Conservation (phyloP, 2,329 filamentous ascomycete genomes). For the Penicillium polonicum region DNA sequence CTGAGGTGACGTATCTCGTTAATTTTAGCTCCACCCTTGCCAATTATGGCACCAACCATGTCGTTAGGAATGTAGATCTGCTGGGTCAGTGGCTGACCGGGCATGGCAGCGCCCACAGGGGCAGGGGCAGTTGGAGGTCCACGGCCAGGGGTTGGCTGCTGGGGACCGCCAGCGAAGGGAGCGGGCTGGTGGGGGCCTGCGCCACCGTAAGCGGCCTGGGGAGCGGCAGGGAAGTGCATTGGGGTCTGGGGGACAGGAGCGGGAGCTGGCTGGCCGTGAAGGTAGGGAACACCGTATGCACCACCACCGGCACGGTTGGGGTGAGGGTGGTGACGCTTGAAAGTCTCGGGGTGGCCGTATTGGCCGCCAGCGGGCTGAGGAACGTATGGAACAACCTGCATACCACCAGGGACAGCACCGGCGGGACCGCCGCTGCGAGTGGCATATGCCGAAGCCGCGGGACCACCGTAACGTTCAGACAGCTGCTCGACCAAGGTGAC, state of each 20-base stretch:
- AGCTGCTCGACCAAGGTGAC: constrained; percentile 97
- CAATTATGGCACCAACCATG: constrained; percentile 99
- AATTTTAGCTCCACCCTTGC: constrained; percentile 98
- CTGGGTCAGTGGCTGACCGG: constrained; percentile 85
- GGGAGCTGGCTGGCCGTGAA: constrained; percentile 63
- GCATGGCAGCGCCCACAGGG: constrained; percentile 71
- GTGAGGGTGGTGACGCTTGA: constrained; percentile 69
- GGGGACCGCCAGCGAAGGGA: constrained; percentile 61
- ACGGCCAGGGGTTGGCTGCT: constrained; percentile 60
- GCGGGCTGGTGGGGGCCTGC: constrained; percentile 76
- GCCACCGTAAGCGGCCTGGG: constrained; percentile 73
- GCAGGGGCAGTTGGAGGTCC: constrained; percentile 64
- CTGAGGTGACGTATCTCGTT: constrained; percentile 97
- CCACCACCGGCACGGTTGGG: constrained; percentile 73
- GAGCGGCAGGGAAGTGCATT: constrained; percentile 76
- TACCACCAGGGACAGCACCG: constrained; percentile 89
- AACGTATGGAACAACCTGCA: constrained; percentile 98
- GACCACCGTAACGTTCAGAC: constrained; percentile 92
- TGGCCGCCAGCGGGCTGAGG: constrained; percentile 90
- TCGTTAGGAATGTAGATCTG: constrained; percentile 99
- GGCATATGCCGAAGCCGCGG: constrained; percentile 95
- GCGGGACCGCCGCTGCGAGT: constrained; percentile 91
- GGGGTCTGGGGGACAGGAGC: constrained; percentile 60
- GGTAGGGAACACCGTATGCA: constrained; percentile 67
- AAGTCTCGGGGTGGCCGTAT: constrained; percentile 87